Base-by-base conservation (phyloP, 495 filamentous ascomycete genomes). In the Penicillium cosmopolitanum region DNA sequence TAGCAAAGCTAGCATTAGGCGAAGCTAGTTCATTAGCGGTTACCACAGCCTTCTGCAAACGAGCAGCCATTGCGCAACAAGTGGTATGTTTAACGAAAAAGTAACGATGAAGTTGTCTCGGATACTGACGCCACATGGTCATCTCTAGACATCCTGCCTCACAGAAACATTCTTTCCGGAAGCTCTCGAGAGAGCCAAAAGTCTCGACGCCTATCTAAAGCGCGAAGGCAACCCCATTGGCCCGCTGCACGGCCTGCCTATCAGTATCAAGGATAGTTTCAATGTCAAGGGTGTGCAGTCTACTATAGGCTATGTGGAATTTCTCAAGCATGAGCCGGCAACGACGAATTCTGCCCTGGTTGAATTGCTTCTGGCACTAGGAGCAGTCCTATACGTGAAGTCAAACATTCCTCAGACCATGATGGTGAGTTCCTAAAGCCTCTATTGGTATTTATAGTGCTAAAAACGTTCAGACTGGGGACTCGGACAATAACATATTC, bases 211-310 rank as follows among this genome's bases (percentile, higher is more conserved):
- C 1, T 68, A 77, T 42, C 55, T 78, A 4, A 34, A 48, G 18
- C 61, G 65, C 16, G 60, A 67, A 12, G 62, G 67, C 1, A 79
- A 76, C 34, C 73, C 80, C 4, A 64, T 85, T 34, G 86, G 86
- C 0, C 84, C 85, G 0, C 72, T 89, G 0, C 86, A 89, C 56
- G 86, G 86, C 25, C 56, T 89, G 7, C 86, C 86, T 0, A 81
- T 88, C 50, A 83, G 79, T 59, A 71, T 87, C 19, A 89, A 89
- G 69, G 86, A 88, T 58, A 81, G 82, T 51, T 72, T 86, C 33
- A 72, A 68, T 38, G 76, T 89, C 50, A 74, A 67, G 28, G 64
- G 61, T 8, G 3, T 56, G 25, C 61, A 67, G 15, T 79, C 82
- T 1, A 82, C 61, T 0, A 31, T 66, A 0, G 63, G 65, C 28